Evolutionary conservation across 305 asterid genomes (phyloP).

Genomic region (Withania somnifera): DNA sequence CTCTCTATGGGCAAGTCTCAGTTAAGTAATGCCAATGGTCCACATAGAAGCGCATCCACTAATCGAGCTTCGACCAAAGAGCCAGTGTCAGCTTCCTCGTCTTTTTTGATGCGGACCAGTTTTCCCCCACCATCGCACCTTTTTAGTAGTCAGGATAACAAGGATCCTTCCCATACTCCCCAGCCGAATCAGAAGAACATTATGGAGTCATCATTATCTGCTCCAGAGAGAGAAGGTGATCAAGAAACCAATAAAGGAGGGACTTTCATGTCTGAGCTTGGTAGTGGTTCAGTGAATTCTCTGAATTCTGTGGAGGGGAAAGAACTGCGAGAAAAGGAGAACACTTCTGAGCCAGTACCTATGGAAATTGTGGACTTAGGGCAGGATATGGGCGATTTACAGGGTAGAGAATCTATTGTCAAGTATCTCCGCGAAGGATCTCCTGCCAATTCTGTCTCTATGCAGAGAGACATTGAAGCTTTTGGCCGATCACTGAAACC

Average conservation of each 20-base stretch:
- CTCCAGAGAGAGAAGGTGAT: slow-evolving; percentile 25
- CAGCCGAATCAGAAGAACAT: slow-evolving; percentile 32
- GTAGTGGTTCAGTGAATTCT: slow-evolving; percentile 24
- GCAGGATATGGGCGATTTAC: slow-evolving; percentile 27
- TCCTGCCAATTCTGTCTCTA: slow-evolving; percentile 42
- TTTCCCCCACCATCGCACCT: slow-evolving; percentile 34
- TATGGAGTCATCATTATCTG: slow-evolving; percentile 45
- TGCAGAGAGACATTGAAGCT: slow-evolving; percentile 52
- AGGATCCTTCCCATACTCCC: slow-evolving; percentile 26
- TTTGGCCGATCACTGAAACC: slow-evolving; percentile 66
- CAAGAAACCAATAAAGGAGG: slow-evolving; percentile 20
- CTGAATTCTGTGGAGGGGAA: slow-evolving; percentile 21
- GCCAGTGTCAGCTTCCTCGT: slow-evolving; percentile 20
- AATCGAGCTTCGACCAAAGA: slow-evolving; percentile 21
- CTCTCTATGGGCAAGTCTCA: slow-evolving; percentile 16
- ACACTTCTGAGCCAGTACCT: slow-evolving; percentile 23
- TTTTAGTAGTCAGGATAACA: slow-evolving; percentile 23
- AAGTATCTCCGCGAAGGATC: slow-evolving; percentile 27
- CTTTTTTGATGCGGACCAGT: slow-evolving; percentile 28
- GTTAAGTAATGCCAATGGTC: slow-evolving; percentile 20
- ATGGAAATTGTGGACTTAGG: slow-evolving; percentile 15
- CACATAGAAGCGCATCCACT: slow-evolving; percentile 22
- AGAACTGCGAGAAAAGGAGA: slow-evolving; percentile 31
- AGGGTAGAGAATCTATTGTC: slow-evolving; percentile 24
- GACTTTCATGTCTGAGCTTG: slow-evolving; percentile 10